phyloP scores from a whole-genome alignment of 192 early-diverging fungal species.

The Coemansia sp. region DNA sequence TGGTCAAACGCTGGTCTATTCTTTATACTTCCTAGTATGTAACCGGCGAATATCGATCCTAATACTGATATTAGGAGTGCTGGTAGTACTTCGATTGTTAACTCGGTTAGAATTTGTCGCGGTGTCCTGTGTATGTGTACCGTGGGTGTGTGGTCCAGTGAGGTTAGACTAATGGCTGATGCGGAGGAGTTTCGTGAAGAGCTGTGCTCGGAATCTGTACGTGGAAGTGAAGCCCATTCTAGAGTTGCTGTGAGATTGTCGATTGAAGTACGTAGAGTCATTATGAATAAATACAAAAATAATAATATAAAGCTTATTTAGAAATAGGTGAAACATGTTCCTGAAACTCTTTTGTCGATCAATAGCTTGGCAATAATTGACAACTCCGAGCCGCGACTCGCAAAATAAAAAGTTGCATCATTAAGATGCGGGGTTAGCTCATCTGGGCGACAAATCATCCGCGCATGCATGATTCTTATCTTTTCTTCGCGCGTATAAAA shows the following conservation, averaged over 20 bases:
- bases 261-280: neutral
- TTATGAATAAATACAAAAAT: neutral
- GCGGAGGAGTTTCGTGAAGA: neutral
- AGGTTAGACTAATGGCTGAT: neutral
- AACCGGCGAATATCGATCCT: slow-evolving; percentile 72
- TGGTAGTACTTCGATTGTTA: slow-evolving; percentile 61
- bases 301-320: too few species aligned
- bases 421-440: neutral
- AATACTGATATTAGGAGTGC: slow-evolving; percentile 70
- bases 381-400: neutral
- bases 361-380: neutral
- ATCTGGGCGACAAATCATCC: neutral
- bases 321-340: neutral
- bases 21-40: slow-evolving; percentile 69
- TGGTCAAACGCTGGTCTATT: slow-evolving; percentile 69
- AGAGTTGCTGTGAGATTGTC: neutral
- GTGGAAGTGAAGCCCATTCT: neutral
- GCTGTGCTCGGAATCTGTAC: neutral
- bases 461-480: neutral
- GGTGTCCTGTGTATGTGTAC: slow-evolving; percentile 17
- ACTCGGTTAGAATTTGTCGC: slow-evolving; percentile 29
- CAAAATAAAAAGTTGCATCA: neutral
- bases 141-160: neutral
- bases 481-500: neutral
- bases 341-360: neutral